These are phyloP conservation scores for Phytophthora pinifolia DNA, from an alignment of 352 stramenopile species.

Conservation along the genomic window DNA sequence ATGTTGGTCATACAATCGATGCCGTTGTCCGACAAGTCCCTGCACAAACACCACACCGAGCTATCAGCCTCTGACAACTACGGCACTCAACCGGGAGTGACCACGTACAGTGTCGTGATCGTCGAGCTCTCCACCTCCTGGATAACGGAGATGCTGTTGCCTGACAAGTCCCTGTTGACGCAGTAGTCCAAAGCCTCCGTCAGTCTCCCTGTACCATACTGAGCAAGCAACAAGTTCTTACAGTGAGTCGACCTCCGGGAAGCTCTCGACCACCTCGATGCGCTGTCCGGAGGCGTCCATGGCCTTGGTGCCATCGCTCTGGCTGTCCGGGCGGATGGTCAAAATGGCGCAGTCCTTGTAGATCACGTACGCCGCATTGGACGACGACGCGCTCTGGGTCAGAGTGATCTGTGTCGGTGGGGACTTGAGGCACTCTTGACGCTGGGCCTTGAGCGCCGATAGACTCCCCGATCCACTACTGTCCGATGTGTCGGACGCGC, in stretches of 20 bases:
- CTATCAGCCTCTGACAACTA: constrained; percentile 1
- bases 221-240: constrained; percentile 8
- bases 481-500: constrained; percentile 1
- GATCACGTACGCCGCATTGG: constrained; percentile 31
- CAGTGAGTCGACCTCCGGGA: constrained; percentile 29
- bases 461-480: constrained; percentile 18
- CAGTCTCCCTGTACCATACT: neutral
- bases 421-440: constrained; percentile 27
- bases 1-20: constrained; percentile 26
- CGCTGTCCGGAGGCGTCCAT: constrained; percentile 32
- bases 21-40: constrained; percentile 30
- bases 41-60: constrained; percentile 11
- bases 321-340: constrained; percentile 21
- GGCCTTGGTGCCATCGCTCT: constrained; percentile 29
- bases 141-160: constrained; percentile 23
- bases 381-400: constrained; percentile 25
- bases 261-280: constrained; percentile 29
- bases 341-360: constrained; percentile 34
- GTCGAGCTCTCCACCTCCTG: constrained; percentile 7
- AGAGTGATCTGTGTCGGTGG: constrained; percentile 26
- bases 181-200: neutral
- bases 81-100: neutral
- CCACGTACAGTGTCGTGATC: constrained; percentile 25
- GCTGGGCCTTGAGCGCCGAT: constrained; percentile 25
- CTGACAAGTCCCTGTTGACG: constrained; percentile 25